These are phyloP conservation scores for Rhodamnia rubescens DNA, from an alignment of 345 rosid genomes.

Conservation along the genomic window DNA sequence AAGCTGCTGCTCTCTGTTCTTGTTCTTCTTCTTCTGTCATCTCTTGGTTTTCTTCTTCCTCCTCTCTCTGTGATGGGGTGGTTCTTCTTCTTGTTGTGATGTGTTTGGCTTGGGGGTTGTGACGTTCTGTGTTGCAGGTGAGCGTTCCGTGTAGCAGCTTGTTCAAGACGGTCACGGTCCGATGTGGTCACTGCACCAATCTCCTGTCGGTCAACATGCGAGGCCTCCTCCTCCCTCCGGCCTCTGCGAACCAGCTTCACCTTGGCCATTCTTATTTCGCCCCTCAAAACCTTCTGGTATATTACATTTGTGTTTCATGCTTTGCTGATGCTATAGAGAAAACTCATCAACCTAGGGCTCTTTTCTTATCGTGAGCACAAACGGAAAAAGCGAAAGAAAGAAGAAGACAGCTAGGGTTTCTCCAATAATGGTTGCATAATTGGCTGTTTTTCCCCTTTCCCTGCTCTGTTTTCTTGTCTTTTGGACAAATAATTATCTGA, in stretches of 20 bases:
- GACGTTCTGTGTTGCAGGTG: constrained; percentile 26
- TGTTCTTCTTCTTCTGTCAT: neutral
- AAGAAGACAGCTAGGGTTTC: neutral
- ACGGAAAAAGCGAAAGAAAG: neutral
- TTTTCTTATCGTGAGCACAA: neutral
- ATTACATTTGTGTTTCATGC: too few relatives aligned
- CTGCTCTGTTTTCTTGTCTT: neutral
- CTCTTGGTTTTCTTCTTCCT: neutral
- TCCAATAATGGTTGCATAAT: neutral
- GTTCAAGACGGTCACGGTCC: constrained; percentile 91
- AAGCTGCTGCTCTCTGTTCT: neutral
- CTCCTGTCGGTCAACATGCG: constrained; percentile 83
- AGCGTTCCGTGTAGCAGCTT: constrained; percentile 90
- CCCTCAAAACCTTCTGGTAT: constrained; percentile 67
- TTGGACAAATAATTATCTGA: neutral
- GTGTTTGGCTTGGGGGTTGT: neutral
- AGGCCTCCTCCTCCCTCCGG: constrained; percentile 46
- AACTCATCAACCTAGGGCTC: neutral
- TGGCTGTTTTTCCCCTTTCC: neutral
- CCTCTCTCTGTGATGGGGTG: neutral
- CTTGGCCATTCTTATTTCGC: constrained; percentile 60
- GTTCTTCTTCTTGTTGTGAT: neutral
- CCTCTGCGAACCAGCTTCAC: constrained; percentile 53
- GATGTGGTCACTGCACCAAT: constrained; percentile 95
- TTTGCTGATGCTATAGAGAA: neutral